Conservation (phyloP, 306 rosid genomes). For the Corylus americana region DNA sequence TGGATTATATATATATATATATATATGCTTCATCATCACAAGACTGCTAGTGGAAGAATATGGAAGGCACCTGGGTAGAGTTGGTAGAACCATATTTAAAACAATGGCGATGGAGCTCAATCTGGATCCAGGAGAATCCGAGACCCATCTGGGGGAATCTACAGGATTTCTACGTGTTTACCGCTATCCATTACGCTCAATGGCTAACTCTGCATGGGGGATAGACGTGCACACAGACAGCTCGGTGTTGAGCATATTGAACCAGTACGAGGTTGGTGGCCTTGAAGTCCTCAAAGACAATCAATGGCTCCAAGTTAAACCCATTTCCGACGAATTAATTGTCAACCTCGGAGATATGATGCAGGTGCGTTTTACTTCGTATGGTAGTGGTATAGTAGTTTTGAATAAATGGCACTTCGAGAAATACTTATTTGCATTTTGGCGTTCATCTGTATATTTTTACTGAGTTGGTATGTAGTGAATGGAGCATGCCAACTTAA, state of each 20-base stretch:
- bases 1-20: too few relatives aligned
- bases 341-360: slow-evolving; percentile 71
- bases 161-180: slow-evolving; percentile 60
- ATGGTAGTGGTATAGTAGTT: too few relatives aligned
- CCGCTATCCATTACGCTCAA: slow-evolving; percentile 48
- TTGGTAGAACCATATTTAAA: slow-evolving; percentile 41
- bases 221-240: slow-evolving; percentile 70
- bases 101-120: slow-evolving; percentile 49
- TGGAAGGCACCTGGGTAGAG: slow-evolving; percentile 46
- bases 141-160: slow-evolving; percentile 39
- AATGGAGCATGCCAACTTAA: too few relatives aligned
- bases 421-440: too few relatives aligned
- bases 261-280: slow-evolving; percentile 50
- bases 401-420: too few relatives aligned
- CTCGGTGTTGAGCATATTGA: slow-evolving; percentile 51
- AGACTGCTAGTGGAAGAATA: slow-evolving; percentile 61
- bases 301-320: slow-evolving; percentile 53
- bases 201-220: slow-evolving; percentile 44
- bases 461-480: too few relatives aligned
- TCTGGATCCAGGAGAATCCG: slow-evolving; percentile 23
- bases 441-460: too few relatives aligned
- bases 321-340: slow-evolving; percentile 47
- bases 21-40: not conserved
- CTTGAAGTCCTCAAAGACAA: slow-evolving; percentile 59
- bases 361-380: slow-evolving; percentile 29